A percentile compares a stretch with the other conserved stretches of the same genome.
Evolutionary conservation across 2,329 filamentous ascomycete genomes (phyloP).

Genomic region (Celoporthe dispersa): DNA sequence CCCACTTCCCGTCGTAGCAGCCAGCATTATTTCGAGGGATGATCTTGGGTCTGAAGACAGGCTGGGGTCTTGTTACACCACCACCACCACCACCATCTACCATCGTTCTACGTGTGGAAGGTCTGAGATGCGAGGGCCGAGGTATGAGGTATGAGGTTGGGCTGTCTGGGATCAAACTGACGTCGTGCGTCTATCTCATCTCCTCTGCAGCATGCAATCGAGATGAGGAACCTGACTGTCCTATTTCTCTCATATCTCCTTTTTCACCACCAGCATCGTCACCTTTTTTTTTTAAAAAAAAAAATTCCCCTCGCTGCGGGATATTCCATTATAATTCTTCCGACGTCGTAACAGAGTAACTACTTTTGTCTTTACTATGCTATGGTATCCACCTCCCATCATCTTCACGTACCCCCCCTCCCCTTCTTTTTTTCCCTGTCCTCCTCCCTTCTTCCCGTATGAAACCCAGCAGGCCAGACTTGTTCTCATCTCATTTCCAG

Average conservation of each 20-base stretch:
- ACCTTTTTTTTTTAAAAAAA: neutral
- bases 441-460: neutral
- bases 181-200: neutral
- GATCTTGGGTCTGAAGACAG: no score
- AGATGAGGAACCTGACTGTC: neutral
- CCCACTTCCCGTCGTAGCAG: neutral
- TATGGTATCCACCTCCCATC: neutral
- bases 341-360: neutral
- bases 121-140: neutral
- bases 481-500: neutral
- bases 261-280: neutral
- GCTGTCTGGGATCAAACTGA: neutral
- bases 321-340: neutral
- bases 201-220: neutral
- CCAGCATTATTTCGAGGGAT: no score
- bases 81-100: neutral
- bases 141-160: neutral
- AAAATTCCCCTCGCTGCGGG: no score
- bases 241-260: no score
- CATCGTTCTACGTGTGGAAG: neutral
- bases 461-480: neutral
- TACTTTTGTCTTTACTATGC: neutral
- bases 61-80: neutral
- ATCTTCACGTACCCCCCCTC: neutral
- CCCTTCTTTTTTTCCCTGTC: neutral